A percentile compares a stretch with the other conserved stretches of the same genome.
phyloP scores from a whole-genome alignment of 352 stramenopile species.

The Phytophthora ramorum region DNA sequence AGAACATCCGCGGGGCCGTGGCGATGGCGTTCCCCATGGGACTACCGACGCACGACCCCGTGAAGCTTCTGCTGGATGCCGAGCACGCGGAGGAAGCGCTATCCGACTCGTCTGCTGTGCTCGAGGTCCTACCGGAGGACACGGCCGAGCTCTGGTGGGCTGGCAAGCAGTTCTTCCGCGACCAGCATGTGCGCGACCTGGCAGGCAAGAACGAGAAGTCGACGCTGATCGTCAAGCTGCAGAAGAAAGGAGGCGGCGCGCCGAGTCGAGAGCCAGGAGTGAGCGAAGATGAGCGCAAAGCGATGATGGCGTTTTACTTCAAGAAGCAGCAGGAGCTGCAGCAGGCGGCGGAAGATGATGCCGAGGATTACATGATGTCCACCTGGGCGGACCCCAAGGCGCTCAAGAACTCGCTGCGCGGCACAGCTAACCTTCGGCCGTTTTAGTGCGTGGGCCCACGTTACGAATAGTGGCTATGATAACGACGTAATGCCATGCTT shows the following conservation, averaged over 20 bases:
- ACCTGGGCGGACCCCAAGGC: slow-evolving; percentile 95
- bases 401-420: slow-evolving; percentile 93
- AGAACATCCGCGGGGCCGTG: slow-evolving; percentile 92
- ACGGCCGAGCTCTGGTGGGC: slow-evolving; percentile 95
- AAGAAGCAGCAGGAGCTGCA: slow-evolving; percentile 92
- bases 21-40: slow-evolving; percentile 97
- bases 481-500: too few species aligned
- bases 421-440: slow-evolving; percentile 85
- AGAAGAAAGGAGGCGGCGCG: slow-evolving; percentile 88
- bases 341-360: slow-evolving; percentile 85
- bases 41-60: slow-evolving; percentile 90
- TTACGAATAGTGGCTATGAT: too few species aligned
- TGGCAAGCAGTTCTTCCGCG: slow-evolving; percentile 94
- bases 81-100: slow-evolving; percentile 63
- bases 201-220: slow-evolving; percentile 97
- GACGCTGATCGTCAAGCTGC: slow-evolving; percentile 92
- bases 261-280: slow-evolving; percentile 85
- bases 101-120: slow-evolving; percentile 68
- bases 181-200: slow-evolving; percentile 90
- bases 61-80: slow-evolving; percentile 87
- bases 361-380: slow-evolving; percentile 95
- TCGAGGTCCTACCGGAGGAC: slow-evolving; percentile 83
- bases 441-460: slow-evolving; percentile 43
- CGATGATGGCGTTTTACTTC: slow-evolving; percentile 97
- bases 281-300: slow-evolving; percentile 95